Conservation (phyloP, 495 filamentous ascomycete genomes). For the Viridothelium virens region DNA sequence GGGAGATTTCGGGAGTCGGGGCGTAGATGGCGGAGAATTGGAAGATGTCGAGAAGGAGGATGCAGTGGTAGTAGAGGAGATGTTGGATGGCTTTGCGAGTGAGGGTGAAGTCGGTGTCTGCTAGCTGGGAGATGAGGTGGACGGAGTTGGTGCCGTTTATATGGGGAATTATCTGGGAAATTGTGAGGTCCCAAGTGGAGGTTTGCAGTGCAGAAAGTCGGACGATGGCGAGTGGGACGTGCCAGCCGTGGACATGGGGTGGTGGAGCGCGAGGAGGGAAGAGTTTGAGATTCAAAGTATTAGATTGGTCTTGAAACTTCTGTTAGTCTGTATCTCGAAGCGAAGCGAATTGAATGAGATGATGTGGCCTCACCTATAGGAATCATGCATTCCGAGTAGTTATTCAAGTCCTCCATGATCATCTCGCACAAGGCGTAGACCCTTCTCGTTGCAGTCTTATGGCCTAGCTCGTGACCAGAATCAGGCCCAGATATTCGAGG, state of each 20-base stretch:
- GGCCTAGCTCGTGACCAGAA: constrained; percentile 25
- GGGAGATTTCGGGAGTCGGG: constrained; percentile 64
- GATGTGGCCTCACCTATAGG: constrained; percentile 58
- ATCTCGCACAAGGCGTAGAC: constrained; percentile 81
- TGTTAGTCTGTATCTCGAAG: background rate
- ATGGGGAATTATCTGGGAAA: constrained; percentile 62
- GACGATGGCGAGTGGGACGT: constrained; percentile 85
- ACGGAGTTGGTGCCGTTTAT: constrained; percentile 88
- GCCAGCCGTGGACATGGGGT: constrained; percentile 69
- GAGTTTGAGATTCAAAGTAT: constrained; percentile 93
- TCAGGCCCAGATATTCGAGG: background rate
- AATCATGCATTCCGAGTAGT: constrained; percentile 97
- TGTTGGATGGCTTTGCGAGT: constrained; percentile 78
- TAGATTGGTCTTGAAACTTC: constrained; percentile 62
- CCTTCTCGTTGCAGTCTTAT: constrained; percentile 47
- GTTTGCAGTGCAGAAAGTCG: constrained; percentile 67
- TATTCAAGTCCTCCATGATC: constrained; percentile 89
- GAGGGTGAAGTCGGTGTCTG: constrained; percentile 77
- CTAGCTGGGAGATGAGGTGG: constrained; percentile 69
- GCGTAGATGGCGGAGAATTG: constrained; percentile 88
- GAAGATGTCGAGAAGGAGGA: constrained; percentile 85
- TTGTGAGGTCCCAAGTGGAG: constrained; percentile 84
- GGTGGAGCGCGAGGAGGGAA: constrained; percentile 77
- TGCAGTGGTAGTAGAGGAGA: constrained; percentile 81
- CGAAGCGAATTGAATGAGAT: constrained; percentile 16